Base-by-base conservation (phyloP, 768 basidiomycete species). In the Lentinula detonsa region DNA sequence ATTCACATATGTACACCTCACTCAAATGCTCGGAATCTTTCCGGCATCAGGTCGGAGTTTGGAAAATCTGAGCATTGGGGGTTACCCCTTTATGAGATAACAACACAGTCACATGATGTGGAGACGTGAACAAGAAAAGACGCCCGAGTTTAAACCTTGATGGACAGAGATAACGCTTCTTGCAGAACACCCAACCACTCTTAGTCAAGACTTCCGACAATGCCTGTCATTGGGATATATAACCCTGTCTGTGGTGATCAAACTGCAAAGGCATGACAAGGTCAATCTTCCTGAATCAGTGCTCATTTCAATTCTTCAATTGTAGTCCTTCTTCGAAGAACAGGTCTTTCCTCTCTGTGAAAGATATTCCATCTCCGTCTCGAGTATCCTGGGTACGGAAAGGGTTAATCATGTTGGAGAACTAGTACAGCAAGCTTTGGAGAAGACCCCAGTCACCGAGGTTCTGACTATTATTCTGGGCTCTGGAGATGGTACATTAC, bases 401-500 rank as follows among this genome's bases (percentile, higher is more conserved):
- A 68, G 73, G 59, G 66, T 74, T 0, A 82, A 78, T 3, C 82
- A 91, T 69, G 87, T 86, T 9, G 87, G 85, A 13, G 66, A 65
- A 39, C 60, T 81, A 55, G 72, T 83, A 15, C 62, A 76, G 37
- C 67, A 76, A 5, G 74, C 80, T 63, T 66, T 88, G 53, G 60
- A 73, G 9, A 63, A 65, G 46, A 62, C 67, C 59, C 59, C 69
- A 7, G 74, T 68, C 31, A 65, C 62, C 51, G 69, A 8, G 13
- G 53, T 5, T 64, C 57, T 31, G 70, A 71, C 79, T 0, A 69
- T 90, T 51, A 68, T 90, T 55, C 76, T 94, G 28, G 83, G 81
- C 15, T 93, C 95, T 4, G 95, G 95, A 7, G 95, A 98, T 72
- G 95, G 95, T 16, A 97, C 95, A 1, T 76, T 94, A 42, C 92